Evolutionary conservation across 805 yeast species (phyloP).

Genomic region (Nakazawaea peltata): DNA sequence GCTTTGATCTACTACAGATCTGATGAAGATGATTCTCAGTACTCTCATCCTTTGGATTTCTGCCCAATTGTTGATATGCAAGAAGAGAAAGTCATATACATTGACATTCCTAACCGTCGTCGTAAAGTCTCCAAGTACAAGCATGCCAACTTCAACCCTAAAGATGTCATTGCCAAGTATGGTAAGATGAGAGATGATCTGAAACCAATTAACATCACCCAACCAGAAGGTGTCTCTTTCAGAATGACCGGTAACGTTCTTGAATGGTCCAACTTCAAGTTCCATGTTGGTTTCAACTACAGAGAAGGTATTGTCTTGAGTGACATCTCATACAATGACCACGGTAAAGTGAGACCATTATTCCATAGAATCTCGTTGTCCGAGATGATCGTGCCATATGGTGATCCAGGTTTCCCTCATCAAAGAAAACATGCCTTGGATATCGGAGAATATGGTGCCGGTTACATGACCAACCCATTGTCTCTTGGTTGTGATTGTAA

Average conservation of each 20-base stretch:
- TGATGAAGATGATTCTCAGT: constrained; percentile 63
- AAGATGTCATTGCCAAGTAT: constrained; percentile 50
- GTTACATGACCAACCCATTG: constrained; percentile 75
- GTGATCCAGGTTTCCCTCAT: constrained; percentile 72
- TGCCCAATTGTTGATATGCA: constrained; percentile 78
- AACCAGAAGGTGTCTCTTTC: constrained; percentile 80
- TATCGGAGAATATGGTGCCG: constrained; percentile 85
- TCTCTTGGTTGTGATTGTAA: constrained; percentile 79
- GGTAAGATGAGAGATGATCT: constrained; percentile 58
- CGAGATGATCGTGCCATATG: constrained; percentile 85
- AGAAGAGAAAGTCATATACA: constrained; percentile 56
- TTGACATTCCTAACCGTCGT: constrained; percentile 71
- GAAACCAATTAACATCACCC: constrained; percentile 63
- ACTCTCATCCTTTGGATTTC: constrained; percentile 70
- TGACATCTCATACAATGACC: constrained; percentile 68
- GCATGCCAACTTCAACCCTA: constrained; percentile 65
- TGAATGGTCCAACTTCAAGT: constrained; percentile 70
- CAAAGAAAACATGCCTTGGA: constrained; percentile 84
- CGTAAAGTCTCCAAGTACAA: constrained; percentile 61
- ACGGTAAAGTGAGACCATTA: constrained; percentile 62
- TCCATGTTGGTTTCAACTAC: constrained; percentile 80
- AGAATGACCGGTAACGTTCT: constrained; percentile 60
- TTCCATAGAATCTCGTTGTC: constrained; percentile 73
- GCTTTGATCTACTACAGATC: constrained; percentile 74
- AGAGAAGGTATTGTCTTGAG: constrained; percentile 78